phyloP scores from a whole-genome alignment of 768 basidiomycete species.

The Russula olivacea region DNA sequence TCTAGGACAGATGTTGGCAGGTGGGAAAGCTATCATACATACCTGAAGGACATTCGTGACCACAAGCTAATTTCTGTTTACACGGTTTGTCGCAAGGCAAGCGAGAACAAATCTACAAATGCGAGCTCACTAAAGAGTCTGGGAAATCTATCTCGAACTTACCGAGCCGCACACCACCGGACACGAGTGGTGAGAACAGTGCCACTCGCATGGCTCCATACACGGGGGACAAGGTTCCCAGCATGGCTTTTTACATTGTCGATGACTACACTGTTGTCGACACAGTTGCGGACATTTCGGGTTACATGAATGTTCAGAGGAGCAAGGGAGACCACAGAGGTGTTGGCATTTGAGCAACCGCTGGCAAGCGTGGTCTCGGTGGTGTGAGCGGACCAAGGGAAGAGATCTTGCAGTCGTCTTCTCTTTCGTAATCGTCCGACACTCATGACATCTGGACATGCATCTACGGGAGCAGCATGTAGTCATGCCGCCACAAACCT shows the following conservation, averaged over 20 bases:
- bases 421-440: constrained; percentile 26
- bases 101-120: constrained; percentile 33
- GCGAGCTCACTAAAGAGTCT: neutral
- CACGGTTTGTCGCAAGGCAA: constrained; percentile 37
- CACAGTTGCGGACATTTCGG: constrained; percentile 28
- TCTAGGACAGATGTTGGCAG: neutral
- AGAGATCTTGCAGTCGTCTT: neutral
- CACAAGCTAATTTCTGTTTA: constrained; percentile 31
- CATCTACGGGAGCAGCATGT: constrained; percentile 32
- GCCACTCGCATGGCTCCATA: constrained; percentile 34
- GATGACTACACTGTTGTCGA: constrained; percentile 31
- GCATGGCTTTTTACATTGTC: constrained; percentile 31
- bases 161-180: constrained; percentile 36
- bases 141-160: constrained; percentile 11
- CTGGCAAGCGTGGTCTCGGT: constrained; percentile 32
- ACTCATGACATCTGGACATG: constrained; percentile 30
- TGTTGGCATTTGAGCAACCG: constrained; percentile 33
- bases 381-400: constrained; percentile 21
- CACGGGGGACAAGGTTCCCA: constrained; percentile 33
- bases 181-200: constrained; percentile 33
- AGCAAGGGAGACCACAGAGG: constrained; percentile 31
- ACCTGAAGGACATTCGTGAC: constrained; percentile 38
- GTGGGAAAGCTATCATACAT: constrained; percentile 12
- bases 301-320: constrained; percentile 30
- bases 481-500: constrained; percentile 27